Evolutionary conservation across 129 eudicot genomes (phyloP).

Genomic region (Artemisia tridentata): DNA sequence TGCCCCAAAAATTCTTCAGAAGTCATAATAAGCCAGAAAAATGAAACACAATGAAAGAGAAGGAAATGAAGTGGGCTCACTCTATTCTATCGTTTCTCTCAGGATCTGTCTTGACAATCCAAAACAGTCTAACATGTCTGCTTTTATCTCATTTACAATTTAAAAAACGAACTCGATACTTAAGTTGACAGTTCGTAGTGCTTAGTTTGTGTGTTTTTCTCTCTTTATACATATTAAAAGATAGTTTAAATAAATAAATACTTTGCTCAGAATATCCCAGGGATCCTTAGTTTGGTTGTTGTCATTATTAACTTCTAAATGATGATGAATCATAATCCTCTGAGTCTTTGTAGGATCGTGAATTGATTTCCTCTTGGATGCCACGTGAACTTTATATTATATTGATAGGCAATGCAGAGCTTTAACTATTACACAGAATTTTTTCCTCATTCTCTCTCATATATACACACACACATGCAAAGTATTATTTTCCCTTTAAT

Average conservation of each 20-base stretch:
- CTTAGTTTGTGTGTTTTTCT: not conserved
- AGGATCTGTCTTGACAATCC: conserved; percentile 34
- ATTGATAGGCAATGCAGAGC: conserved; percentile 25
- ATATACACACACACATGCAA: not conserved
- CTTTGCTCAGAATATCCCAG: not conserved
- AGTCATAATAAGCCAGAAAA: conserved; percentile 34
- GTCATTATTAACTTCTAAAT: conserved; percentile 15
- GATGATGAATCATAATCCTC: conserved; percentile 20
- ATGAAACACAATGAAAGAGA: conserved; percentile 23
- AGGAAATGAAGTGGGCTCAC: conserved; percentile 29
- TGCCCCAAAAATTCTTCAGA: conserved; percentile 23
- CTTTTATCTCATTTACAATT: not conserved
- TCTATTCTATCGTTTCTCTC: conserved; percentile 27
- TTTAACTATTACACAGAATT: conserved; percentile 16
- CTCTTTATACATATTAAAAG: not conserved
- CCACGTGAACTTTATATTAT: conserved; percentile 29
- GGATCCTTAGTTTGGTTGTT: conserved; percentile 18
- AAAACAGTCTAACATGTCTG: conserved; percentile 30
- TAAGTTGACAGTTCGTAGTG: too few species aligned
- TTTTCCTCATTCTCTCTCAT: conserved; percentile 12
- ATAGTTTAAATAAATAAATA: not conserved
- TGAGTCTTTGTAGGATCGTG: conserved; percentile 11
- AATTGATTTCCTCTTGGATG: conserved; percentile 28
- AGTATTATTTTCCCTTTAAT: too few species aligned
- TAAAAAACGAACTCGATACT: not conserved